phyloP scores from a whole-genome alignment of 1,284 basidiomycete genomes.

The Trichosporon inkin region DNA sequence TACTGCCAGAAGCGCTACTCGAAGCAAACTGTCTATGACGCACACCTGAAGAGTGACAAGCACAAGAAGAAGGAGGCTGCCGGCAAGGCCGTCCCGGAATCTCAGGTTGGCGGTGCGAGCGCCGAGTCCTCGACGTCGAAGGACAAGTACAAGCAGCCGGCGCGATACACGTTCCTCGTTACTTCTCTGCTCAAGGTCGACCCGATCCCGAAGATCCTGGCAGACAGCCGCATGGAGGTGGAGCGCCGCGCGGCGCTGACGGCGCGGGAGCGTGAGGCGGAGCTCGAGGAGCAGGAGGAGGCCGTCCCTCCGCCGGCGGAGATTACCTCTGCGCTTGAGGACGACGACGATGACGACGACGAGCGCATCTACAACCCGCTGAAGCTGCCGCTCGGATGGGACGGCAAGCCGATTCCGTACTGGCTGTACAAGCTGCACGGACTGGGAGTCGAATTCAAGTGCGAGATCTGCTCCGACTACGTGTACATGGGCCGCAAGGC shows the following conservation, averaged over 20 bases:
- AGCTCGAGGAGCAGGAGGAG: constrained; percentile 74
- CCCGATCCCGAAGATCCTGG: constrained; percentile 63
- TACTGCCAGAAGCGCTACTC: constrained; percentile 91
- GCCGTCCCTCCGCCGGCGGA: constrained; percentile 57
- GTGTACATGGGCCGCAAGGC: constrained; percentile 76
- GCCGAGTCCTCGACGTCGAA: constrained; percentile 33
- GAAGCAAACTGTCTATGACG: constrained; percentile 97
- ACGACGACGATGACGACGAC: constrained; percentile 80
- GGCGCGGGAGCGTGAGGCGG: constrained; percentile 90
- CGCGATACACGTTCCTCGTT: constrained; percentile 67
- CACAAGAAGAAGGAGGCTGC: constrained; percentile 73
- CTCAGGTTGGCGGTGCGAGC: constrained; percentile 24
- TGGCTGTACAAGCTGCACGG: constrained; percentile 99
- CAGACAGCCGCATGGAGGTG: constrained; percentile 89
- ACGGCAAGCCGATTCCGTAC: constrained; percentile 96
- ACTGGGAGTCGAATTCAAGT: constrained; percentile 92
- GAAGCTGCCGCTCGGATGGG: constrained; percentile 95
- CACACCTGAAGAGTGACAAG: constrained; percentile 89
- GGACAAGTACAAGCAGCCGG: constrained; percentile 64
- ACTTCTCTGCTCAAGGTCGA: constrained; percentile 61
- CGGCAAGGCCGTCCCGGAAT: constrained; percentile 46
- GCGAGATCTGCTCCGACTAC: constrained; percentile 95
- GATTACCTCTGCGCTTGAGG: constrained; percentile 52
- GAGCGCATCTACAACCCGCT: constrained; percentile 96
- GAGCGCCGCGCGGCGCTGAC: constrained; percentile 94